Conservation (phyloP, 805 yeast species). For the Peterozyma toletana region DNA sequence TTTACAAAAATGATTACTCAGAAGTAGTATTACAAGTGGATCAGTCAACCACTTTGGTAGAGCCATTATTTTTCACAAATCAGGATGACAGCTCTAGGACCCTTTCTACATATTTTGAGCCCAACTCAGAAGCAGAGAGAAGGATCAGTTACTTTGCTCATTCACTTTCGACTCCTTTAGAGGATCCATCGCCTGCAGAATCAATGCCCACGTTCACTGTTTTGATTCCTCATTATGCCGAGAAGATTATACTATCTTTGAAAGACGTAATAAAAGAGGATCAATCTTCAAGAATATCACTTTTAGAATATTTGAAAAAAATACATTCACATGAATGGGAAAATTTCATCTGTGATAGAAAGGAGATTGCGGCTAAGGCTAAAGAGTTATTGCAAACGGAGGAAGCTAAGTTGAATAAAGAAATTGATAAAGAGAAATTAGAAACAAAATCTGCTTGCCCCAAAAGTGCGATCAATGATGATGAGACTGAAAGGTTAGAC, state of each 20-base stretch:
- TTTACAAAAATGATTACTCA: constrained; percentile 38
- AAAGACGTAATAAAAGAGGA: constrained; percentile 41
- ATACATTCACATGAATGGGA: constrained; percentile 76
- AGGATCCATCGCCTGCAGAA: constrained; percentile 39
- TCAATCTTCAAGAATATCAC: constrained; percentile 38
- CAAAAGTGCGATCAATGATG: constrained; percentile 2
- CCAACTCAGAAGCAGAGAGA: constrained; percentile 43
- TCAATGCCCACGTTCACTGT: constrained; percentile 47
- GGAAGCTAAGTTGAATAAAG: constrained; percentile 20
- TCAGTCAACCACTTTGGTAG: constrained; percentile 21
- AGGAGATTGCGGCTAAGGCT: constrained; percentile 36
- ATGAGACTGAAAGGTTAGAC: constrained; percentile 23
- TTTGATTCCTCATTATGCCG: constrained; percentile 45
- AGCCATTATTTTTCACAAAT: constrained; percentile 39
- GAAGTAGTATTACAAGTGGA: constrained; percentile 27
- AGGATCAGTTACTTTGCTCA: constrained; percentile 48
- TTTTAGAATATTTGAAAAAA: constrained; percentile 73
- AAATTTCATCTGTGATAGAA: constrained; percentile 70
- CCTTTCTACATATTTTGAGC: constrained; percentile 30
- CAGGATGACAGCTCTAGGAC: constrained; percentile 39
- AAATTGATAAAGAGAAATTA: constrained; percentile 6
- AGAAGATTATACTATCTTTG: constrained; percentile 35
- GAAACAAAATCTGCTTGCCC: constrained; percentile 9
- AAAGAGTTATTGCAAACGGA: constrained; percentile 29
- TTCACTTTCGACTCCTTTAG: constrained; percentile 38